phyloP scores from a whole-genome alignment of 2,329 filamentous ascomycete species.

The Verticillium longisporum region DNA sequence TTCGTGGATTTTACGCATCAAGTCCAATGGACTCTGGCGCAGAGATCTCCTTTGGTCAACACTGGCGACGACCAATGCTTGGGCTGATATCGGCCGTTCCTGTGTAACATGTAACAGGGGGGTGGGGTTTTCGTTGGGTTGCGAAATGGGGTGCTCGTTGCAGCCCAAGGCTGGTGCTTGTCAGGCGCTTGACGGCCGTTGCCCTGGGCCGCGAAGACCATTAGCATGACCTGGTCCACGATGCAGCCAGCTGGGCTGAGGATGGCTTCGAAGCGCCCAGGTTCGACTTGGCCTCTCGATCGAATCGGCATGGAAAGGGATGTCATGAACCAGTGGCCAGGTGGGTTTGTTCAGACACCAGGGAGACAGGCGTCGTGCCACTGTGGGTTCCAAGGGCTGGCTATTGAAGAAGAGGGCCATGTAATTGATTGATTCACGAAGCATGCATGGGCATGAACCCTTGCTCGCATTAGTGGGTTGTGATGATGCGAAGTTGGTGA shows the following conservation, averaged over 20 bases:
- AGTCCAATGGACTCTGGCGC: no score
- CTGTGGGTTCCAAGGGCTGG: neutral
- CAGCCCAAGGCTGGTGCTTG: slow-evolving; percentile 2
- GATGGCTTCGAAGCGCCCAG: neutral
- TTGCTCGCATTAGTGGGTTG: neutral
- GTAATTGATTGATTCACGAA: neutral
- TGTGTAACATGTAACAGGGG: neutral
- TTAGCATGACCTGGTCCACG: neutral
- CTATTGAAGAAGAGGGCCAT: neutral
- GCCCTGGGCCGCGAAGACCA: neutral
- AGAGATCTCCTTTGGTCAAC: no score
- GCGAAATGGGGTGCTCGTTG: neutral
- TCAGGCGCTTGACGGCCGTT: neutral
- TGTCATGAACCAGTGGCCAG: neutral
- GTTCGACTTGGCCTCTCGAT: neutral
- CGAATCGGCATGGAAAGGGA: neutral
- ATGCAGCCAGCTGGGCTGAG: neutral
- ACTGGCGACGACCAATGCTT: no score
- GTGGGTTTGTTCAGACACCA: neutral
- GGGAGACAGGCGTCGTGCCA: neutral
- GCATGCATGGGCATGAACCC: neutral
- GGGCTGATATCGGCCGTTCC: neutral
- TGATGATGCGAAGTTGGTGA: neutral
- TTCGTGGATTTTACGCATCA: no score
- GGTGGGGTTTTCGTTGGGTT: neutral